A percentile compares a stretch with the other conserved stretches of the same genome.
These are phyloP conservation scores for Amanita fuliginea DNA, from an alignment of 768 basidiomycete species.

Conservation along the genomic window DNA sequence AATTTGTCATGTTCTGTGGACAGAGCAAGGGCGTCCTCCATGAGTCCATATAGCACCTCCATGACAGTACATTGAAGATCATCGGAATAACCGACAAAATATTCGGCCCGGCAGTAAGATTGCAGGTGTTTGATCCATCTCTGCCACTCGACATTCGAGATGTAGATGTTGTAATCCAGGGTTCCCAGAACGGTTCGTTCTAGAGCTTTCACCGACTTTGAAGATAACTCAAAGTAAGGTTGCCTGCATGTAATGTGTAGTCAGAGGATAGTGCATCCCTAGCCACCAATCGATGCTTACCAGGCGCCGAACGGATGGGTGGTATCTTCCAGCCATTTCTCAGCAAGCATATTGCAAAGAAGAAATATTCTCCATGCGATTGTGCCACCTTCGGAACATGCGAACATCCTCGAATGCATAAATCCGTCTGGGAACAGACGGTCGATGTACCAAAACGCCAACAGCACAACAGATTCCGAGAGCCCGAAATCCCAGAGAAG, in stretches of 20 bases:
- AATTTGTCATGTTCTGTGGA: neutral
- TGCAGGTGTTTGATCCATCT: slow-evolving; percentile 6
- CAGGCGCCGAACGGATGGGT: slow-evolving; percentile 41
- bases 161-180: slow-evolving; percentile 12
- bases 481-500: slow-evolving; percentile 8
- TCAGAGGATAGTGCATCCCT: neutral
- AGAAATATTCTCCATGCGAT: slow-evolving; percentile 38
- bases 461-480: slow-evolving; percentile 23
- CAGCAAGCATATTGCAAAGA: slow-evolving; percentile 44
- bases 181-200: slow-evolving; percentile 10
- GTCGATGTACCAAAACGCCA: slow-evolving; percentile 50
- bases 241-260: neutral
- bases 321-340: slow-evolving; percentile 54
- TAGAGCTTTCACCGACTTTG: slow-evolving; percentile 7
- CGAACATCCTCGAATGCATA: slow-evolving; percentile 5
- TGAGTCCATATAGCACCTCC: neutral
- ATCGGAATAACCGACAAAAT: neutral
- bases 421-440: slow-evolving; percentile 35
- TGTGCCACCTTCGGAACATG: slow-evolving; percentile 4
- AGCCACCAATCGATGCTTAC: slow-evolving; percentile 19
- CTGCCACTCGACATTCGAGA: slow-evolving; percentile 8
- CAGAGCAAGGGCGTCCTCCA: neutral
- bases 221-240: slow-evolving; percentile 2
- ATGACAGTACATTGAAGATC: neutral
- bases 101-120: neutral